Evolutionary conservation across 768 basidiomycete species (phyloP).

Genomic region (Cyclocybe aegerita): DNA sequence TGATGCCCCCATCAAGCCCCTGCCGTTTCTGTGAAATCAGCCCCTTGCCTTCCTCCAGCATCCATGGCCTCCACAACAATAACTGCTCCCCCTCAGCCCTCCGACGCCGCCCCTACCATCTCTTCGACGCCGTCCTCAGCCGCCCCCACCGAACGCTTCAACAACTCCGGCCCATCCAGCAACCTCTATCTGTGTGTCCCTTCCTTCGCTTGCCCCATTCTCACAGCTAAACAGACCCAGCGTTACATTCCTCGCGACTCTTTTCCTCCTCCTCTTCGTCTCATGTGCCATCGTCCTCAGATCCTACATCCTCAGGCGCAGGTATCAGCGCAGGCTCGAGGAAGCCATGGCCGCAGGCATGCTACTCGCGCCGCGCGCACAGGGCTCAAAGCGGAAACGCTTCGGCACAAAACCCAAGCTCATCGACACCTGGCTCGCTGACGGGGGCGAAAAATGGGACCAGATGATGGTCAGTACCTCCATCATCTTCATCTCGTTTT

Average conservation of each 20-base stretch:
- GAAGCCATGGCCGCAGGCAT: slow-evolving; percentile 53
- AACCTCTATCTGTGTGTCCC: slow-evolving; percentile 45
- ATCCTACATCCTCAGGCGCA: slow-evolving; percentile 58
- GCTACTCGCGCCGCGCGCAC: slow-evolving; percentile 39
- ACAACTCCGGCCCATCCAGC: slow-evolving; percentile 18
- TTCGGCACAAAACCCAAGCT: slow-evolving; percentile 52
- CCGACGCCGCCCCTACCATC: slow-evolving; percentile 15
- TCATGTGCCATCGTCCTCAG: slow-evolving; percentile 65
- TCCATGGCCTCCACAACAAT: slow-evolving; percentile 26
- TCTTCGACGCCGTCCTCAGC: slow-evolving; percentile 11
- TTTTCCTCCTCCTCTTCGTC: slow-evolving; percentile 64
- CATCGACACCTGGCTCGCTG: slow-evolving; percentile 43
- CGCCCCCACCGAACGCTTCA: neutral
- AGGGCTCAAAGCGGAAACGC: slow-evolving; percentile 37
- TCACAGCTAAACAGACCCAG: slow-evolving; percentile 27
- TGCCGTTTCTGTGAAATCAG: slow-evolving; percentile 11
- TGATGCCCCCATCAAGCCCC: slow-evolving; percentile 2
- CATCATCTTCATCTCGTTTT: slow-evolving; percentile 1
- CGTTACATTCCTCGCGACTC: slow-evolving; percentile 72
- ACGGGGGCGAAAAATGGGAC: slow-evolving; percentile 40
- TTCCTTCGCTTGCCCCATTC: neutral
- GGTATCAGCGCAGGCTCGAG: slow-evolving; percentile 52
- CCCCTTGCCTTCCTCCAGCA: slow-evolving; percentile 14
- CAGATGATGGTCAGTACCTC: slow-evolving; percentile 35
- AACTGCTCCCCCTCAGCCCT: slow-evolving; percentile 7